Conservation (phyloP, 2,329 filamentous ascomycete genomes). For the Polytolypa hystricis region DNA sequence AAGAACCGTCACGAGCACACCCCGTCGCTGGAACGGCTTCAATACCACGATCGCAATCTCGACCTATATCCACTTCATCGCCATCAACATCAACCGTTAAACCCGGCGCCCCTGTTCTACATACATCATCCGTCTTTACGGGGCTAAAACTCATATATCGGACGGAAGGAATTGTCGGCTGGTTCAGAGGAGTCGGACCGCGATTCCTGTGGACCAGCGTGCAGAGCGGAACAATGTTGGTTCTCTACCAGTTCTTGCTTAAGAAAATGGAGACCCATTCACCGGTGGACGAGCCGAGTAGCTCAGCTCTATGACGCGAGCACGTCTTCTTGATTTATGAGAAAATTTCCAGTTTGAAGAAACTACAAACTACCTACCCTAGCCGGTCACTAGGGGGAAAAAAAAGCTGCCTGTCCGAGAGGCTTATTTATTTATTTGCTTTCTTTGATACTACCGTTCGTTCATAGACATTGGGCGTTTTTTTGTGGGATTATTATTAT, state of each 20-base stretch:
- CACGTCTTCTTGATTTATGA: too few species aligned
- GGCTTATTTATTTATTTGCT: too few species aligned
- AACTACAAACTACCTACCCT: too few species aligned
- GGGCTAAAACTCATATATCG: conserved; percentile 81
- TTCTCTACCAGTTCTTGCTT: conserved; percentile 82
- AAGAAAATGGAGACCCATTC: conserved; percentile 59
- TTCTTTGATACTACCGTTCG: too few species aligned
- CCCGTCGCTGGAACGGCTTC: conserved; percentile 18
- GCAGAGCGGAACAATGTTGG: conserved; percentile 92
- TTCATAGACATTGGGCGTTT: too few species aligned
- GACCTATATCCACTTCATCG: conserved; percentile 79
- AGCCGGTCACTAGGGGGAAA: too few species aligned
- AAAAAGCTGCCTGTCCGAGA: too few species aligned
- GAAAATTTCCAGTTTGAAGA: too few species aligned
- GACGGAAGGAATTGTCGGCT: conserved; percentile 76
- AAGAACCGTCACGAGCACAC: neutral
- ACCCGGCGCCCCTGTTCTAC: conserved; percentile 66
- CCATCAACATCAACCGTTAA: conserved; percentile 72
- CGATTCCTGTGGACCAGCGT: conserved; percentile 94
- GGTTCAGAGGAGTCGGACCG: conserved; percentile 90
- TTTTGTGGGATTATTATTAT: too few species aligned
- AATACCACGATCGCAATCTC: conserved; percentile 40
- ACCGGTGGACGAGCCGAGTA: too few species aligned
- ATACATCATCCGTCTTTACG: conserved; percentile 80
- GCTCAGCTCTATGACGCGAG: too few species aligned